Percentiles rank a stretch among this genome's conserved stretches.
These are phyloP conservation scores for Pterocarpus santalinus DNA, from an alignment of 306 rosid genomes.

Conservation along the genomic window DNA sequence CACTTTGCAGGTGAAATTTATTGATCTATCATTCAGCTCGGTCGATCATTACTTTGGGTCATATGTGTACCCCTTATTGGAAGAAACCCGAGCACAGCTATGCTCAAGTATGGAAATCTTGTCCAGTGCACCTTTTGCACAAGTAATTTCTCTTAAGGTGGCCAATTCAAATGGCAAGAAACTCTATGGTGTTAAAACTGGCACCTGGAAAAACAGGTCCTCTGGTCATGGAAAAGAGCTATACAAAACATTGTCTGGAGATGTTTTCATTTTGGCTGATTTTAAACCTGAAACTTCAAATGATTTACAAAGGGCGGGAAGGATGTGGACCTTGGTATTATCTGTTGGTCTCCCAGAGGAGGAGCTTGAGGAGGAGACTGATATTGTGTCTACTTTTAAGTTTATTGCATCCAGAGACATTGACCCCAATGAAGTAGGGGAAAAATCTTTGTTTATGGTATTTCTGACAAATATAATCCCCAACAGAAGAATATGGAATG, in stretches of 20 bases:
- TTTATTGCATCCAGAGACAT: slow-evolving; percentile 54
- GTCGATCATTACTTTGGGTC: slow-evolving; percentile 58
- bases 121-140: slow-evolving; percentile 59
- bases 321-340: slow-evolving; percentile 60
- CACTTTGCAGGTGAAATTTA: slow-evolving; percentile 59
- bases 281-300: slow-evolving; percentile 58
- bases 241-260: slow-evolving; percentile 73
- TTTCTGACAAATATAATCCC: slow-evolving; percentile 63
- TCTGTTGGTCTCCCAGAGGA: slow-evolving; percentile 55
- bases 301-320: slow-evolving; percentile 64
- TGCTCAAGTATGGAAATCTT: slow-evolving; percentile 64
- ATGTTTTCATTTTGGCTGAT: slow-evolving; percentile 67
- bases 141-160: slow-evolving; percentile 53
- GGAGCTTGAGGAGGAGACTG: slow-evolving; percentile 42
- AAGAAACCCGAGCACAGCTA: slow-evolving; percentile 73
- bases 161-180: slow-evolving; percentile 17
- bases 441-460: slow-evolving; percentile 52
- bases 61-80: slow-evolving; percentile 65
- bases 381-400: slow-evolving; percentile 52
- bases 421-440: slow-evolving; percentile 27
- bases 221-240: slow-evolving; percentile 62
- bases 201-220: slow-evolving; percentile 63
- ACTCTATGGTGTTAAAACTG: slow-evolving; percentile 54
- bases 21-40: slow-evolving; percentile 59
- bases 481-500: slow-evolving; percentile 64